Percentiles rank a stretch among this genome's conserved stretches.
Evolutionary conservation across 495 filamentous ascomycete species (phyloP).

Genomic region (Lepraria neglecta): DNA sequence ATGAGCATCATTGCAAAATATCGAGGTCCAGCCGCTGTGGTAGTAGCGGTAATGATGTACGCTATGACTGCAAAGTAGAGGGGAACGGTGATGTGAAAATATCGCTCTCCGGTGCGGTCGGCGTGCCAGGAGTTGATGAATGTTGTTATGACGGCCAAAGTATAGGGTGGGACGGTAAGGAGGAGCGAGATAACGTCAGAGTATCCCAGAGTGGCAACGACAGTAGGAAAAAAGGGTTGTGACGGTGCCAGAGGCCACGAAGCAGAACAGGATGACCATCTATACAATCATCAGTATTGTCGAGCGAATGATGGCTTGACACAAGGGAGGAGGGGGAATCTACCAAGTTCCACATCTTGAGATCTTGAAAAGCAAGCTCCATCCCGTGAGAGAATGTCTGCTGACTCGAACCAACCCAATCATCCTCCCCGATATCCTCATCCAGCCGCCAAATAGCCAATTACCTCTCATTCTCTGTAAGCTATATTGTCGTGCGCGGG

Average conservation of each 20-base stretch:
- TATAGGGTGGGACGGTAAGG: constrained; percentile 70
- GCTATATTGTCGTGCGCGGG: constrained; percentile 68
- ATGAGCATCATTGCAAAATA: constrained; percentile 85
- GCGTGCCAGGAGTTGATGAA: constrained; percentile 72
- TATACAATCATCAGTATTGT: constrained; percentile 32
- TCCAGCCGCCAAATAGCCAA: constrained; percentile 65
- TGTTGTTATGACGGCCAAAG: constrained; percentile 62
- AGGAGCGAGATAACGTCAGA: constrained; percentile 62
- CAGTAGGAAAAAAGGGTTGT: constrained; percentile 87
- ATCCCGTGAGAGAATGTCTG: constrained; percentile 62
- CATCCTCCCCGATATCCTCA: constrained; percentile 74
- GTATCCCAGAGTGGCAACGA: constrained; percentile 69
- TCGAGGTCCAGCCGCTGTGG: constrained; percentile 55
- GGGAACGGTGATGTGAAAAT: constrained; percentile 66
- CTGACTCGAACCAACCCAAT: constrained; percentile 58
- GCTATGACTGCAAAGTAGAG: constrained; percentile 62
- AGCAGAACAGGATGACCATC: constrained; percentile 63
- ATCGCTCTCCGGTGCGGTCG: constrained; percentile 71
- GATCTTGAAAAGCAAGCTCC: constrained; percentile 61
- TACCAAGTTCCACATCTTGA: constrained; percentile 67
- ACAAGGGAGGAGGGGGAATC: constrained; percentile 2
- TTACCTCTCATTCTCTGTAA: constrained; percentile 60
- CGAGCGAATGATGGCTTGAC: too few relatives aligned
- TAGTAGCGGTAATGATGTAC: constrained; percentile 70
- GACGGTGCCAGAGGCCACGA: constrained; percentile 64